Conservation (phyloP, 2,329 filamentous ascomycete genomes). For the Stagonosporopsis chrysanthemi region DNA sequence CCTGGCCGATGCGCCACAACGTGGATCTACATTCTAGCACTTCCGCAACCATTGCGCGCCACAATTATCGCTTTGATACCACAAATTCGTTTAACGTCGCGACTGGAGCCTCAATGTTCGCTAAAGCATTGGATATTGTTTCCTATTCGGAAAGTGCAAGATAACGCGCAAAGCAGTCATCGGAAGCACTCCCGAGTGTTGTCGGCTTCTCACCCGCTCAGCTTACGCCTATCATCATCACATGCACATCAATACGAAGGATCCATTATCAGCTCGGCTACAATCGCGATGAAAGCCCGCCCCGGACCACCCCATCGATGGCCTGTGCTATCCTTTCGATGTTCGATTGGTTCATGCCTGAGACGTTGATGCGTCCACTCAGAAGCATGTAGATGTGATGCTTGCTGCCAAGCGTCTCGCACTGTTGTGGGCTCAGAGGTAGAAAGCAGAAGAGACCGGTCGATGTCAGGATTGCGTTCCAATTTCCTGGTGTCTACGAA, state of each 20-base stretch:
- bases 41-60: neutral
- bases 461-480: constrained; percentile 26
- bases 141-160: neutral
- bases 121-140: constrained; percentile 6
- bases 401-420: constrained; percentile 21
- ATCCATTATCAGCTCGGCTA: constrained; percentile 1
- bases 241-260: neutral
- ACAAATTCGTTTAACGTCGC: neutral
- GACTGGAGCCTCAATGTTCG: neutral
- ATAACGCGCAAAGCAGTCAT: neutral
- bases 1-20: neutral
- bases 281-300: constrained; percentile 2
- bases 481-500: constrained; percentile 29
- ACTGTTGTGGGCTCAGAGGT: constrained; percentile 24
- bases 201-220: constrained; percentile 2
- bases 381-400: constrained; percentile 34
- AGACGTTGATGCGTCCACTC: constrained; percentile 37
- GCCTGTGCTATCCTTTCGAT: constrained; percentile 28
- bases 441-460: constrained; percentile 36
- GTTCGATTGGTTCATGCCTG: constrained; percentile 31
- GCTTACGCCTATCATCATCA: constrained; percentile 8
- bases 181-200: constrained; percentile 6
- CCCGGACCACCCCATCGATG: constrained; percentile 25
- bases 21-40: neutral
- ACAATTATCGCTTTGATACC: neutral